Evolutionary conservation across 1,284 basidiomycete species (phyloP).

Genomic region (Sanghuangporus sanghuang): DNA sequence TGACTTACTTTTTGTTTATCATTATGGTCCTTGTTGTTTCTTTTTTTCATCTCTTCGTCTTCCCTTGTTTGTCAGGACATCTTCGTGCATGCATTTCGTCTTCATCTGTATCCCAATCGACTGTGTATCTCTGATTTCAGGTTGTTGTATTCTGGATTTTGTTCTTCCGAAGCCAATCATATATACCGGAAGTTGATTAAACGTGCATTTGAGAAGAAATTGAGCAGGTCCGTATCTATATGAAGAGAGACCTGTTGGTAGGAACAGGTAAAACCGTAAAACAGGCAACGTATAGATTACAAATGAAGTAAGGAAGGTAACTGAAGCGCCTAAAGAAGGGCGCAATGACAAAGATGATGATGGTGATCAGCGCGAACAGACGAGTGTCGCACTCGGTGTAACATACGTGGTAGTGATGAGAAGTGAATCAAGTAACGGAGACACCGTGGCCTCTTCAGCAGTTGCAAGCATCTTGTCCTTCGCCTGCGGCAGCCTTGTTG

Average conservation of each 20-base stretch:
- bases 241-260: background rate
- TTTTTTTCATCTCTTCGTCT: background rate
- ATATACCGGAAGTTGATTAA: background rate
- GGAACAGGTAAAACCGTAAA: background rate
- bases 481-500: slow-evolving; percentile 52
- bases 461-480: slow-evolving; percentile 65
- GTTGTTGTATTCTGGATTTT: background rate
- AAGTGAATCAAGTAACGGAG: background rate
- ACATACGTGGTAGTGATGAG: background rate
- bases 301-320: background rate
- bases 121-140: background rate
- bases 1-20: background rate
- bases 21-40: background rate
- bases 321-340: background rate
- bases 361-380: background rate
- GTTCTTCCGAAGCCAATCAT: background rate
- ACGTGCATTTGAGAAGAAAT: background rate
- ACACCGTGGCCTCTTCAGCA: slow-evolving; percentile 42
- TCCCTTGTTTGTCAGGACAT: background rate
- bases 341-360: background rate
- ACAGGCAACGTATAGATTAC: slow-evolving; percentile 7
- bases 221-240: slow-evolving; percentile 5
- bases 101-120: background rate
- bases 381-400: background rate
- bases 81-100: background rate